phyloP scores from a whole-genome alignment of 2,329 filamentous ascomycete species.

The Dactylonectria estremocensis region DNA sequence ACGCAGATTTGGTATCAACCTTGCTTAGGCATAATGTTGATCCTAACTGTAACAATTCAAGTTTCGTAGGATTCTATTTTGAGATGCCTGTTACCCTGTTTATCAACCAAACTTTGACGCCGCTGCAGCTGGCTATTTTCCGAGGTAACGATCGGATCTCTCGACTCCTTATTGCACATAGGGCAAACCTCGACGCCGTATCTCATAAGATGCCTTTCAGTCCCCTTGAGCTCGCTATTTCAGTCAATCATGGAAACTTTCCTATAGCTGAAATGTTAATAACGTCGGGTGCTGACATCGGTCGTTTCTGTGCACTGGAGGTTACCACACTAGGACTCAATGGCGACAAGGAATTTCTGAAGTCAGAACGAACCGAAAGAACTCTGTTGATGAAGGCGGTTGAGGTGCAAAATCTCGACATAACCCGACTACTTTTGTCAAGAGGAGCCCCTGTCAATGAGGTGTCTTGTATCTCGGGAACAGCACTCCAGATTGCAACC shows the following conservation, averaged over 20 bases:
- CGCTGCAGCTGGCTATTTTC: slow-evolving; percentile 3
- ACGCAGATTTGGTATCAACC: neutral
- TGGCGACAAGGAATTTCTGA: neutral
- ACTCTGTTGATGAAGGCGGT: slow-evolving; percentile 14
- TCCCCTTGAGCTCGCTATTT: slow-evolving; percentile 19
- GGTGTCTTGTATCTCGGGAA: neutral
- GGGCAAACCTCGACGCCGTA: neutral
- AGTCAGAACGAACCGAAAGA: neutral
- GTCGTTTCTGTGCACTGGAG: neutral
- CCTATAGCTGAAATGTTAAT: neutral
- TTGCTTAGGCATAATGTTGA: neutral
- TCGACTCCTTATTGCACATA: neutral
- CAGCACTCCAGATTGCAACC: slow-evolving; percentile 11
- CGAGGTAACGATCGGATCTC: neutral
- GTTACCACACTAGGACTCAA: too few species aligned
- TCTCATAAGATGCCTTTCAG: neutral
- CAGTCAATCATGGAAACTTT: neutral
- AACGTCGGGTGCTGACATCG: neutral
- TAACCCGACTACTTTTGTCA: slow-evolving; percentile 1
- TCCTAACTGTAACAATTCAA: neutral
- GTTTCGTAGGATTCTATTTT: too few species aligned
- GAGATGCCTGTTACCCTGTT: too few species aligned
- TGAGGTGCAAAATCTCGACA: slow-evolving; percentile 1
- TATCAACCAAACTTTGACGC: neutral
- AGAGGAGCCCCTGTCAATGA: neutral